Base-by-base conservation (phyloP, 257 asterid species). In the Linderniella brevidens region DNA sequence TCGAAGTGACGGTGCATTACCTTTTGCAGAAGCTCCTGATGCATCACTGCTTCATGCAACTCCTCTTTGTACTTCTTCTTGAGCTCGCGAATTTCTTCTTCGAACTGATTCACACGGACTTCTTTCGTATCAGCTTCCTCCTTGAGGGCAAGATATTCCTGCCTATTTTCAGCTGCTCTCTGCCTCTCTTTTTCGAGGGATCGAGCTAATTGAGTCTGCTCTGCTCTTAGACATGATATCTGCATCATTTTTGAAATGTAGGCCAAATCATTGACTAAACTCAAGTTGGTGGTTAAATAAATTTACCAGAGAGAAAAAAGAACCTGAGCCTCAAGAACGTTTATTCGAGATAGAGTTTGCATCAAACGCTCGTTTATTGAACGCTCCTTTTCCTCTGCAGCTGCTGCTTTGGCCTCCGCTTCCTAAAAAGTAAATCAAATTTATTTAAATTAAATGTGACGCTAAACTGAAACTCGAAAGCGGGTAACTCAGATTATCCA, bases 311-410 rank as follows among this genome's bases (percentile, higher is more conserved):
- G 14, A 7, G 25, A 17, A 19, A 46, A 18, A 13, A 11, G 32
- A 61, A 82, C 99, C 99, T 90, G 99, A 51, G 92, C 99, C 71
- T 90, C 99, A 63, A 90, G 99, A 69, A 90, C 99, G 52, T 90
- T 90, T 58, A 82, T 79, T 47, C 99, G 86, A 49, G 99, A 90
- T 54, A 90, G 68, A 52, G 93, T 90, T 78, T 86, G 99, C 58
- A 92, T 75, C 55, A 90, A 67, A 59, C 99, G 93, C 66, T 90
- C 99, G 48, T 69, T 81, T 37, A 82, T 68, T 46, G 96, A 85
- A 53, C 80, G 87, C 75, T 90, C 99, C 68, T 78, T 82, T 69
- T 90, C 99, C 70, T 90, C 99, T 25, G 99, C 69, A 46, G 79
- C 67, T 18, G 94, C 96, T 67, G 93, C 93, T 73, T 77, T 90